These are phyloP conservation scores for Candida glucosophila DNA, from an alignment of 1,139 yeast species.

Conservation along the genomic window DNA sequence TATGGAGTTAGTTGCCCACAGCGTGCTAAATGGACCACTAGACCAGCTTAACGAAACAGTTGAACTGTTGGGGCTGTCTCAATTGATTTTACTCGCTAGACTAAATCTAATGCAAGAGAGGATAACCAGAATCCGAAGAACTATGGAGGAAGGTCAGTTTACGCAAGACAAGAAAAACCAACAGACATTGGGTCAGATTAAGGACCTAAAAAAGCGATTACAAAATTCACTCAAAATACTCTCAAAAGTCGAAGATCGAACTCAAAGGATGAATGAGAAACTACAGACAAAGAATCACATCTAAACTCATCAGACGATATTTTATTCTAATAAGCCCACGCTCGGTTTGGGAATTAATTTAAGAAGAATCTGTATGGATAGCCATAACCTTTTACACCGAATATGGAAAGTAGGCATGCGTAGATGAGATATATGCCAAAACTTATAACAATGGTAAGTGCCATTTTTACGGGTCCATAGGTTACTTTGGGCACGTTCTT, in stretches of 20 bases:
- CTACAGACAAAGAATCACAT: no score
- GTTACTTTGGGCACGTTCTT: constrained; percentile 41
- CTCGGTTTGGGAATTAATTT: no score
- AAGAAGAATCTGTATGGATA: constrained; percentile 48
- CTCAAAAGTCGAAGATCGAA: constrained; percentile 24
- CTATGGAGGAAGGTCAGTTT: constrained; percentile 8
- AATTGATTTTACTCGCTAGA: constrained; percentile 42
- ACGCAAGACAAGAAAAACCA: constrained; percentile 16
- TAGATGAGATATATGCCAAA: constrained; percentile 39
- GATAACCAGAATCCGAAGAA: constrained; percentile 16
- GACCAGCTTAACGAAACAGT: constrained; percentile 44
- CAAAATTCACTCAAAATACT: constrained; percentile 19
- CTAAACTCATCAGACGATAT: no score
- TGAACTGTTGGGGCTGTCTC: constrained; percentile 49
- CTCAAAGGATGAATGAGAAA: constrained; percentile 9
- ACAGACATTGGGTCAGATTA: constrained; percentile 23
- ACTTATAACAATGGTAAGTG: constrained; percentile 34
- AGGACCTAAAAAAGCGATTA: constrained; percentile 26
- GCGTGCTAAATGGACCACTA: constrained; percentile 43
- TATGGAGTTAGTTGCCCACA: constrained; percentile 48
- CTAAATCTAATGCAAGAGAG: constrained; percentile 34
- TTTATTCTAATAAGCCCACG: no score
- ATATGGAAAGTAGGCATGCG: constrained; percentile 47
- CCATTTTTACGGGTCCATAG: constrained; percentile 31
- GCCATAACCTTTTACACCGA: constrained; percentile 48